Percentiles rank a stretch among this genome's conserved stretches.
phyloP scores from a whole-genome alignment of 768 basidiomycete species.

The Mycena filopes region DNA sequence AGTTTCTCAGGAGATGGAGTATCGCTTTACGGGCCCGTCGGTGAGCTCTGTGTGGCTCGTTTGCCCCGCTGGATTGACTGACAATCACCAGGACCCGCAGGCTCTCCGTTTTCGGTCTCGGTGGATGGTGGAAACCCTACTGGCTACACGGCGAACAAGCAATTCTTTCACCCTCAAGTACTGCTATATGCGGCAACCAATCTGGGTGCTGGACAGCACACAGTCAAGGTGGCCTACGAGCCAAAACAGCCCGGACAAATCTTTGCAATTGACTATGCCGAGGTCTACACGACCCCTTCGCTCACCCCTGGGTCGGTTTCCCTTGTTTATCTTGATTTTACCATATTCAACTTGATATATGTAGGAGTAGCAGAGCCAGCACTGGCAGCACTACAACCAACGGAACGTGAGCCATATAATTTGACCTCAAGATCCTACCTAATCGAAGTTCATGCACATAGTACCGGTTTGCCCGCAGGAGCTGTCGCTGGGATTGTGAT shows the following conservation, averaged over 20 bases:
- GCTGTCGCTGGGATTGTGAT: conserved; percentile 36
- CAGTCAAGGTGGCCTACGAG: conserved; percentile 28
- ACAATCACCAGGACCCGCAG: conserved; percentile 38
- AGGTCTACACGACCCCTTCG: conserved; percentile 41
- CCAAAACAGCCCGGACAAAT: conserved; percentile 32
- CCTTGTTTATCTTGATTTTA: neutral
- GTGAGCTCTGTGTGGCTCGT: conserved; percentile 1
- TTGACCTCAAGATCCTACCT: neutral
- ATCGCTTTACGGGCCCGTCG: conserved; percentile 56
- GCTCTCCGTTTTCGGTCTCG: conserved; percentile 47
- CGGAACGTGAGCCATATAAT: conserved; percentile 3
- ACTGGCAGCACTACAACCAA: neutral
- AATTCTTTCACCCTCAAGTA: conserved; percentile 39
- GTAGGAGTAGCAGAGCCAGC: conserved; percentile 1
- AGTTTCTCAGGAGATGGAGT: conserved; percentile 51
- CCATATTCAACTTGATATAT: conserved; percentile 9
- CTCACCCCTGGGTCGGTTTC: conserved; percentile 33
- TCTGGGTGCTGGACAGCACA: conserved; percentile 35
- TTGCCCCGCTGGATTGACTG: neutral
- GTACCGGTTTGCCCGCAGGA: conserved; percentile 24
- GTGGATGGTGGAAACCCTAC: conserved; percentile 43
- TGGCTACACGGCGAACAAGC: conserved; percentile 35
- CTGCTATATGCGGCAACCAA: conserved; percentile 24
- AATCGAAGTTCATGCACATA: neutral
- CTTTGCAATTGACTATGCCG: conserved; percentile 45